These are phyloP conservation scores for Xanthoconium separans DNA, from an alignment of 1,284 basidiomycete genomes.

Conservation along the genomic window DNA sequence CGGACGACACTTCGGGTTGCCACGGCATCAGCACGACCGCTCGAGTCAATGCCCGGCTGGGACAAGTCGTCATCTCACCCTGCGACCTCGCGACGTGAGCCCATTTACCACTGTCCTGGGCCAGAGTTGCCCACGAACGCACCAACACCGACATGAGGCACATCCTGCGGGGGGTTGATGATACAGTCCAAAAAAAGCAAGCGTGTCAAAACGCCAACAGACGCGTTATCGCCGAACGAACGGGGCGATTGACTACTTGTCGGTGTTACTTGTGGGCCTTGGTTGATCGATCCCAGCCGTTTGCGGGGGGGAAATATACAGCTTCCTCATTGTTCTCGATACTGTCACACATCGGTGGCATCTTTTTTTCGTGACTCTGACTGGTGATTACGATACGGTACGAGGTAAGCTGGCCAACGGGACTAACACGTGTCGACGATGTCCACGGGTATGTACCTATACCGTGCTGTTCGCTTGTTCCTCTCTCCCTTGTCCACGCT, in stretches of 20 bases:
- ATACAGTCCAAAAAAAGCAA: slow-evolving; percentile 3
- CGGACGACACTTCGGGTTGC: slow-evolving; percentile 12
- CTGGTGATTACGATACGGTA: neutral
- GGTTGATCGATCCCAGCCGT: slow-evolving; percentile 15
- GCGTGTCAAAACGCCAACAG: slow-evolving; percentile 1
- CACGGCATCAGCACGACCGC: slow-evolving; percentile 2
- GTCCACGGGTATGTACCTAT: neutral
- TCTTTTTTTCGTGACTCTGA: too few relatives aligned
- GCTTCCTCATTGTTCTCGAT: slow-evolving; percentile 21
- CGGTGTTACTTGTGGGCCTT: too few relatives aligned
- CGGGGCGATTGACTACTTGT: slow-evolving; percentile 19
- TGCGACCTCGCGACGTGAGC: neutral
- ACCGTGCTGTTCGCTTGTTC: neutral
- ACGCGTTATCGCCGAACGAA: slow-evolving; percentile 20
- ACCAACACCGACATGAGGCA: slow-evolving; percentile 18
- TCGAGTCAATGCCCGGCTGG: slow-evolving; percentile 10
- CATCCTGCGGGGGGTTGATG: neutral
- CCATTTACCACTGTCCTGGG: slow-evolving; percentile 9
- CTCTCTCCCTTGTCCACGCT: neutral
- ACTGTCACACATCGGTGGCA: neutral
- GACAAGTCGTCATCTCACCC: slow-evolving; percentile 18
- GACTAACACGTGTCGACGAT: slow-evolving; percentile 14
- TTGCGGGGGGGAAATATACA: slow-evolving; percentile 6
- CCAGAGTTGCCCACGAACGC: slow-evolving; percentile 13
- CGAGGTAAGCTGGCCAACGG: neutral